These are phyloP conservation scores for Ocimum tenuiflorum DNA, from an alignment of 257 asterid species.

Conservation along the genomic window DNA sequence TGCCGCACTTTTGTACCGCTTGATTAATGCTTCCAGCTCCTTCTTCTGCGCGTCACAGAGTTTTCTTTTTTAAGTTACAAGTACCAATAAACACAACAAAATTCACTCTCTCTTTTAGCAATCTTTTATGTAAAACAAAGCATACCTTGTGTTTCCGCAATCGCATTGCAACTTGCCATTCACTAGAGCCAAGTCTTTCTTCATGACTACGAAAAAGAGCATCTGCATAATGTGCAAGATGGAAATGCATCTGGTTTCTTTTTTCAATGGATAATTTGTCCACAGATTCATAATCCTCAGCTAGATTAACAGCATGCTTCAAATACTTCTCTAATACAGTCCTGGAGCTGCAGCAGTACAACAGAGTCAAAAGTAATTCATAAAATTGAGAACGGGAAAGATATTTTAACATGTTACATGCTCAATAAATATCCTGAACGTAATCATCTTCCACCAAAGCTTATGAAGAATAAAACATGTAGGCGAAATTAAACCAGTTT, in stretches of 20 bases:
- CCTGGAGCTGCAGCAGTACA: conserved; percentile 67
- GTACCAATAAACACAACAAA: conserved; percentile 12
- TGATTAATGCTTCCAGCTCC: conserved; percentile 81
- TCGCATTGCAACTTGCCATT: conserved; percentile 92
- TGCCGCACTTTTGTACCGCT: conserved; percentile 63
- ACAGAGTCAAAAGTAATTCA: conserved; percentile 8
- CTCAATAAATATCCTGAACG: not conserved
- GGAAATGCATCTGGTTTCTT: conserved; percentile 91
- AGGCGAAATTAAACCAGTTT: conserved; percentile 2
- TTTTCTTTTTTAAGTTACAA: conserved; percentile 8
- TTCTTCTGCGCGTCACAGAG: conserved; percentile 49
- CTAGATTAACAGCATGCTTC: conserved; percentile 80
- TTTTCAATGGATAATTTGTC: conserved; percentile 52
- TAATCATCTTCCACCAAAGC: not conserved
- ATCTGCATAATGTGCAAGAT: conserved; percentile 97
- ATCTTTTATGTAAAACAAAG: conserved; percentile 1
- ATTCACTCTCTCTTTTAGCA: not conserved
- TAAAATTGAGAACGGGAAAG: not conserved
- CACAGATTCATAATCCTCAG: conserved; percentile 50
- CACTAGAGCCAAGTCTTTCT: conserved; percentile 84
- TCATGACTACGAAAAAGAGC: conserved; percentile 91
- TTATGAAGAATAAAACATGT: not conserved
- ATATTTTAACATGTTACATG: conserved; percentile 3
- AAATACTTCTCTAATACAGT: conserved; percentile 88
- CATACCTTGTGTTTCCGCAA: conserved; percentile 77